Evolutionary conservation across 2,329 filamentous ascomycete species (phyloP), one percentile per base, ranked within the genome.

Genomic region (Calonectria ilicicola): DNA sequence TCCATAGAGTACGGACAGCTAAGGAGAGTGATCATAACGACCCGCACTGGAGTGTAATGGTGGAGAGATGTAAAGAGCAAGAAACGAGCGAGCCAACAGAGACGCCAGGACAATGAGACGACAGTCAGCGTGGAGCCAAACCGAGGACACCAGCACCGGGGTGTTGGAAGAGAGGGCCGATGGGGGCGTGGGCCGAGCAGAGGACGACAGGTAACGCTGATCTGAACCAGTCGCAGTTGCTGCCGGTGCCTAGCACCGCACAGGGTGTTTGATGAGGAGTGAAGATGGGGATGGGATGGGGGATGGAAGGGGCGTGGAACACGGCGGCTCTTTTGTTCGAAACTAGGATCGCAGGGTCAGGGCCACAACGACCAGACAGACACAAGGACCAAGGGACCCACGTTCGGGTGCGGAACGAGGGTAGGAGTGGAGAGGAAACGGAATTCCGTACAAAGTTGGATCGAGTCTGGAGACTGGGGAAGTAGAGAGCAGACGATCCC

Each of bases 11-110:
- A 78, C 81, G 78, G 72, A 78, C 78, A 75, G 74, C 74, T 74
- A 73, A 76, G 73, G 71, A 70, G 75, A 78, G 74, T 79, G 77
- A 77, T 84, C 83, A 84, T 84, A 80, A 79, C 83, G 83, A 83
- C 80, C 80, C 80, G 80, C 80, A 79, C 76, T 74, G 73, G 76
- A 78, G 77, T 79, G 81, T 80, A 74, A 40, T 60, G 53, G 77
- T 81, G 78, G 77, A 77, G 76, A 77, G 77, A 76, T 69, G 74
- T 74, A 69, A 65, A 77, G 49, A 77, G 75, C 58, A 75, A 76
- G 72, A 74, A 74, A 65, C 67, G 74, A 77, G 70, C 63, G 72
- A 77, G 71, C 78, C 78, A 79, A 79, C 78, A 73, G 71, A 78
- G 73, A 65, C 75, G 67, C 70, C 67, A 49, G 53, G 67, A 68